A percentile compares a stretch with the other conserved stretches of the same genome.
These are phyloP conservation scores for Salix purpurea DNA, from an alignment of 345 rosid species.

Conservation along the genomic window DNA sequence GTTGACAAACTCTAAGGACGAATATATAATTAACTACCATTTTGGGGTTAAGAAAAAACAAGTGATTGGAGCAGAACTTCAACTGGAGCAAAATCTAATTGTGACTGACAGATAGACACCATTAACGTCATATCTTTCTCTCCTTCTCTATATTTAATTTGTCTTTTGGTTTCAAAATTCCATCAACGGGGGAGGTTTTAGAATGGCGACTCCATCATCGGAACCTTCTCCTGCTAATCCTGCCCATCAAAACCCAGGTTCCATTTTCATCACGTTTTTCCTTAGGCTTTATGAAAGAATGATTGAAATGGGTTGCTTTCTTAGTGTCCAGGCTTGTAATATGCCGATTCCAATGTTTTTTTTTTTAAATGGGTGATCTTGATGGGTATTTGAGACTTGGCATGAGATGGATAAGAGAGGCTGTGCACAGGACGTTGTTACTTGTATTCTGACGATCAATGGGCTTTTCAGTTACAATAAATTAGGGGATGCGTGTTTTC, in stretches of 20 bases:
- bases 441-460: conserved; percentile 74
- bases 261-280: background rate
- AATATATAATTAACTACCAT: background rate
- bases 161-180: background rate
- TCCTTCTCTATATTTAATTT: background rate
- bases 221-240: conserved; percentile 23
- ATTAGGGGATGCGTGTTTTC: conserved; percentile 61
- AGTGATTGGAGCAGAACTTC: background rate
- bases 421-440: conserved; percentile 58
- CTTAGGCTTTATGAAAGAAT: conserved; percentile 56
- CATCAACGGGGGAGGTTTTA: conserved; percentile 10
- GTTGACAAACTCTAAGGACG: background rate
- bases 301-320: conserved; percentile 58
- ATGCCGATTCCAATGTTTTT: conserved; percentile 74
- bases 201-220: conserved; percentile 41
- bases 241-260: conserved; percentile 33
- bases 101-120: conserved; percentile 7
- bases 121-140: background rate
- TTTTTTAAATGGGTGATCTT: conserved; percentile 56
- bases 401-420: conserved; percentile 64
- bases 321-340: conserved; percentile 82
- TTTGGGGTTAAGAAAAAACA: background rate
- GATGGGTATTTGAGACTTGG: conserved; percentile 82
- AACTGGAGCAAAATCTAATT: conserved; percentile 20
- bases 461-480: conserved; percentile 69